Conservation (phyloP, 2,329 filamentous ascomycete genomes). For the Pseudocercospora crystallina region DNA sequence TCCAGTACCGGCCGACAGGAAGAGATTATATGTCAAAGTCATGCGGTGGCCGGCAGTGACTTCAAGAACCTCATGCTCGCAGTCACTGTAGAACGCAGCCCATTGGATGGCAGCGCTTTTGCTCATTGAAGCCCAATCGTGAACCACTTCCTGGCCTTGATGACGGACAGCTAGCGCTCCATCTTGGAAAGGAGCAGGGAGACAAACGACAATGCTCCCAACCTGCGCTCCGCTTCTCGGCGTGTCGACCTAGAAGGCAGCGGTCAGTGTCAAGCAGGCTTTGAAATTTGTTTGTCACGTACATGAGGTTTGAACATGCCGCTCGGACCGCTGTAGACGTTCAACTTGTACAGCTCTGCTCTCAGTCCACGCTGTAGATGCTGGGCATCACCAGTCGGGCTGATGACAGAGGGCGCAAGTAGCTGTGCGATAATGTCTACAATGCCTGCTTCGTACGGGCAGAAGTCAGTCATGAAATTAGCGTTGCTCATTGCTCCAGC, state of each 20-base stretch:
- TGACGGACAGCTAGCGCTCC: constrained; percentile 9
- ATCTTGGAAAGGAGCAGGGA: constrained; percentile 1
- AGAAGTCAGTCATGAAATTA: constrained; percentile 38
- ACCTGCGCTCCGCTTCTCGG: constrained; percentile 3
- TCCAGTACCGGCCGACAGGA: constrained; percentile 38
- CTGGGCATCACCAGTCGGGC: too few relatives aligned
- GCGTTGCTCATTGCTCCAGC: constrained; percentile 51
- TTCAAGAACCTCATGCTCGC: constrained; percentile 53
- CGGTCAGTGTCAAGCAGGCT: not conserved
- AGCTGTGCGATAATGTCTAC: constrained; percentile 49
- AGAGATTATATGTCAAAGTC: constrained; percentile 63
- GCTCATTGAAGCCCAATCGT: constrained; percentile 1
- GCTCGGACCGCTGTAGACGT: constrained; percentile 12
- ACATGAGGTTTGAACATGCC: constrained; percentile 6
- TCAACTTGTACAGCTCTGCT: constrained; percentile 10
- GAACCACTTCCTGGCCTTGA: constrained; percentile 5
- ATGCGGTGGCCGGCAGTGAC: constrained; percentile 55
- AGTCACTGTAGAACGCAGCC: constrained; percentile 57
- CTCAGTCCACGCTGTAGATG: constrained; percentile 31
- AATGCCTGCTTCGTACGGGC: constrained; percentile 44
- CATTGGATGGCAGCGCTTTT: constrained; percentile 36
- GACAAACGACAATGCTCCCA: constrained; percentile 9
- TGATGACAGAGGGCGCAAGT: too few relatives aligned
- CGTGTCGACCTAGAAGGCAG: not conserved
- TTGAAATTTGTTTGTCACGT: not conserved